Evolutionary conservation across 75 land plant genomes (phyloP), one percentile per base, ranked within the genome.

Genomic region (Picea sitchensis): DNA sequence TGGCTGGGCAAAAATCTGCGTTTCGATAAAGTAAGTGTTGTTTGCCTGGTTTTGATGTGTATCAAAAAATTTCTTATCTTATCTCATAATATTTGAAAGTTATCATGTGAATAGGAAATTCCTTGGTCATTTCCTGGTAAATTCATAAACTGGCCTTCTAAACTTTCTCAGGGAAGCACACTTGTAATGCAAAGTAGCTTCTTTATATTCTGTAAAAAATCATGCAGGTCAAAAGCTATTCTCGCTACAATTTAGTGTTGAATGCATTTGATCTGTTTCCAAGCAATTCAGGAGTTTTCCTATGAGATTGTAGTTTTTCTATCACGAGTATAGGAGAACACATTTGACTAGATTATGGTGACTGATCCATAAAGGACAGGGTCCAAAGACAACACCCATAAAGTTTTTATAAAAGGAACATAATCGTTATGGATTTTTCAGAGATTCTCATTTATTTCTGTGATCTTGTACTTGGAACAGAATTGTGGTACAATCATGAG

Each of bases 1-100:
- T 97, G 99, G 99, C 85, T 97, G 79, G 90, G 91, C 63, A 90
- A 93, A 86, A 90, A 97, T 81, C 76, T 97, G 64, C 90, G 71
- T n/a, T 97, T 97, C 88, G 90, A 91, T 79, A 93, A 89, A 81
- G 99, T 97, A 78, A 88, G 86, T 83, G 73, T 78, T 36, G 9
- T 44, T 71, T 44, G 23, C 54, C 36, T 36, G 51, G 47, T 71
- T 47, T 71, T 20, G 4, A 12, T n/a, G 51, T 17, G 26, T 9
- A 44, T 71, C 74, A n/a, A 3, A n/a, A 71, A 41, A 44, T 71
- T 71, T 38, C 47, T 56, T 34, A 7, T 18, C 36, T 36, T 0
- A 15, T 32, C 41, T 67, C 71, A 67, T 67, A 5, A 67, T 38
- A 34, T 67, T 4, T 30, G 14, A 7, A 67, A 5, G 15, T n/a